Conservation (phyloP, 2,329 filamentous ascomycete genomes). For the Hyphodiscus sp. region DNA sequence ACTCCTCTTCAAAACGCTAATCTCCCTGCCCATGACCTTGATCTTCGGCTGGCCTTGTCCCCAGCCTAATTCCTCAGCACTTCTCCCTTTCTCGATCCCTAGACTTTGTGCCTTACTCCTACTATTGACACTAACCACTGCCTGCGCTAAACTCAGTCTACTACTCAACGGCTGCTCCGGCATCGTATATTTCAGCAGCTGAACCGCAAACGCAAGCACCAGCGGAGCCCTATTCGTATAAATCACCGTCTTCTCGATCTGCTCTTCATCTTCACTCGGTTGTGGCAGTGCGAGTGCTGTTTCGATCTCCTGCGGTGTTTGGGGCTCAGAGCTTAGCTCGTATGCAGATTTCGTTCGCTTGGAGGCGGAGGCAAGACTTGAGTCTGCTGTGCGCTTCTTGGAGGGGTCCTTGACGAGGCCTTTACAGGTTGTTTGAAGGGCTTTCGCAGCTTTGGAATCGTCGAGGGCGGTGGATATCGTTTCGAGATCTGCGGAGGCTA, state of each 20-base stretch:
- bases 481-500: constrained; percentile 21
- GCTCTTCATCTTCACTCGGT: constrained; percentile 48
- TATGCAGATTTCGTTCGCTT: constrained; percentile 27
- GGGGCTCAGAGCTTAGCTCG: constrained; percentile 21
- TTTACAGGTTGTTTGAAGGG: constrained; percentile 27
- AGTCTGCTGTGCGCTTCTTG: constrained; percentile 21
- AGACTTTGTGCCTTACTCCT: constrained; percentile 69
- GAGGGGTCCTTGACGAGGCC: constrained; percentile 14
- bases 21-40: constrained; percentile 64
- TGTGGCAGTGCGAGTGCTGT: constrained; percentile 52
- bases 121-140: constrained; percentile 76
- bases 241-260: constrained; percentile 51
- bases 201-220: constrained; percentile 72
- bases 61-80: constrained; percentile 64
- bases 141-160: constrained; percentile 74
- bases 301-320: constrained; percentile 53
- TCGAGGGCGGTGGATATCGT: constrained; percentile 19
- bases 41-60: constrained; percentile 65
- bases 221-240: constrained; percentile 77
- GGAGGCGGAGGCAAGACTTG: constrained; percentile 10
- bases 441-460: constrained; percentile 28
- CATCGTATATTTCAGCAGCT: constrained; percentile 72
- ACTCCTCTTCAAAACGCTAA: constrained; percentile 69
- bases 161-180: constrained; percentile 81
- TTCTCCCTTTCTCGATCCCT: constrained; percentile 59